phyloP scores from a whole-genome alignment of 768 basidiomycete genomes.

The Omphalotus guepiniiformis region DNA sequence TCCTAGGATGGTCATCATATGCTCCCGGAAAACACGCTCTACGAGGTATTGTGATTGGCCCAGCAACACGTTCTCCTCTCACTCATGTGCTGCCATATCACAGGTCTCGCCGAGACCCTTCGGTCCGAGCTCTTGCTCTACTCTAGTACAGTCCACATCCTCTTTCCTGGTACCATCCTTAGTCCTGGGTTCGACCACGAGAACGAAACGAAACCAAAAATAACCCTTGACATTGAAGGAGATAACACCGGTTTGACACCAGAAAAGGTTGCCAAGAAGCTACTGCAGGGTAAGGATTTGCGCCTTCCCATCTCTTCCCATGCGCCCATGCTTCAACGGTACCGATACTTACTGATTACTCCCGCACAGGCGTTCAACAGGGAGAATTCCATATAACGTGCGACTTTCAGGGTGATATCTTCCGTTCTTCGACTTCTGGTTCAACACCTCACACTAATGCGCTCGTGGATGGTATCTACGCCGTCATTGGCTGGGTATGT shows the following conservation, averaged over 20 bases:
- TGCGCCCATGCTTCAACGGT: not conserved
- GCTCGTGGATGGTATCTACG: slow-evolving; percentile 51
- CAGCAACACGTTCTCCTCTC: not conserved
- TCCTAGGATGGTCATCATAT: slow-evolving; percentile 78
- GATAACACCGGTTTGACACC: slow-evolving; percentile 60
- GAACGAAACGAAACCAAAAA: slow-evolving; percentile 61
- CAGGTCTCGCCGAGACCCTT: slow-evolving; percentile 81
- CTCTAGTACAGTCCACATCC: slow-evolving; percentile 73
- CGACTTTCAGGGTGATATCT: slow-evolving; percentile 62
- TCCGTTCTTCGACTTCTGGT: slow-evolving; percentile 66
- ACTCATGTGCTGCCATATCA: not conserved
- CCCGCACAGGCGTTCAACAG: slow-evolving; percentile 56
- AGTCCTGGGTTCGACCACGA: slow-evolving; percentile 60
- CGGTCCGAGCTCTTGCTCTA: slow-evolving; percentile 79
- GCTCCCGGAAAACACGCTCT: slow-evolving; percentile 84
- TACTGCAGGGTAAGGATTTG: slow-evolving; percentile 51
- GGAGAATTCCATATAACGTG: slow-evolving; percentile 73
- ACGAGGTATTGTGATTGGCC: slow-evolving; percentile 48
- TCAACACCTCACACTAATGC: slow-evolving; percentile 55
- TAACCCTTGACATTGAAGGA: slow-evolving; percentile 77
- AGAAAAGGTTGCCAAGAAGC: slow-evolving; percentile 53
- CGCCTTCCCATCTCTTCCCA: not conserved
- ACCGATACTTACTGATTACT: not conserved
- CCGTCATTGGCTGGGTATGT: slow-evolving; percentile 44
- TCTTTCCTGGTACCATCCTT: slow-evolving; percentile 79